Evolutionary conservation across 129 eudicot genomes (phyloP).

Genomic region (Deinandra increscens): DNA sequence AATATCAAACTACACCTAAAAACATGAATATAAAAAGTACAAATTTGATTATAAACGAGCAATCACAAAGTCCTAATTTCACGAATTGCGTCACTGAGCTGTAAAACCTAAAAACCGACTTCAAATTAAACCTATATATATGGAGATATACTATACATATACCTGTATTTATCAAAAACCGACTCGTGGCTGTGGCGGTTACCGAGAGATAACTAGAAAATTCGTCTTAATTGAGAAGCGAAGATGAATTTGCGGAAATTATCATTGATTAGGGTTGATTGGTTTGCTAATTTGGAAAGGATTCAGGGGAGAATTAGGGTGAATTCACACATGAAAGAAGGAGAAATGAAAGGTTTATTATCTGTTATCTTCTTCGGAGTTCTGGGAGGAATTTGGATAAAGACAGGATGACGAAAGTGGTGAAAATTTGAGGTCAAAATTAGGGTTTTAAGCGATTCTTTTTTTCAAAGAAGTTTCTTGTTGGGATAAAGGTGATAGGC

Average conservation of each 20-base stretch:
- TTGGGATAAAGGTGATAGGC: slow-evolving; percentile 27
- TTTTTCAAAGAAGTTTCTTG: not conserved
- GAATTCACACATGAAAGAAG: slow-evolving; percentile 7
- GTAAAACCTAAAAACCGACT: slow-evolving; percentile 16
- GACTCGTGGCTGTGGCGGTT: not conserved
- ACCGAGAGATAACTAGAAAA: not conserved
- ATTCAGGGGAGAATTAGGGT: not conserved
- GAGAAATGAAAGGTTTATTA: slow-evolving; percentile 20
- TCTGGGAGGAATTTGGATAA: slow-evolving; percentile 39
- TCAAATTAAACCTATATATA: not conserved
- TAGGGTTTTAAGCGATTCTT: slow-evolving; percentile 30
- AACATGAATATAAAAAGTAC: not conserved
- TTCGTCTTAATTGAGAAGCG: slow-evolving; percentile 1
- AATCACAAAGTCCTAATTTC: slow-evolving; percentile 10
- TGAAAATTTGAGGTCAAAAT: slow-evolving; percentile 32
- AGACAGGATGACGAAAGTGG: slow-evolving; percentile 29
- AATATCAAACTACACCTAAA: slow-evolving; percentile 2
- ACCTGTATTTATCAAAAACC: slow-evolving; percentile 14
- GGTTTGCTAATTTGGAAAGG: slow-evolving; percentile 16
- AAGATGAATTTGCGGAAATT: slow-evolving; percentile 9
- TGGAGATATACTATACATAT: slow-evolving; percentile 7
- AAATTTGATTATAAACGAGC: not conserved
- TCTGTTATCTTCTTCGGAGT: slow-evolving; percentile 35
- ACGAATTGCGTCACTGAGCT: slow-evolving; percentile 7
- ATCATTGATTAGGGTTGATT: slow-evolving; percentile 21